phyloP scores from a whole-genome alignment of 805 yeast genomes.

The Saccharomycopsis sp. region DNA sequence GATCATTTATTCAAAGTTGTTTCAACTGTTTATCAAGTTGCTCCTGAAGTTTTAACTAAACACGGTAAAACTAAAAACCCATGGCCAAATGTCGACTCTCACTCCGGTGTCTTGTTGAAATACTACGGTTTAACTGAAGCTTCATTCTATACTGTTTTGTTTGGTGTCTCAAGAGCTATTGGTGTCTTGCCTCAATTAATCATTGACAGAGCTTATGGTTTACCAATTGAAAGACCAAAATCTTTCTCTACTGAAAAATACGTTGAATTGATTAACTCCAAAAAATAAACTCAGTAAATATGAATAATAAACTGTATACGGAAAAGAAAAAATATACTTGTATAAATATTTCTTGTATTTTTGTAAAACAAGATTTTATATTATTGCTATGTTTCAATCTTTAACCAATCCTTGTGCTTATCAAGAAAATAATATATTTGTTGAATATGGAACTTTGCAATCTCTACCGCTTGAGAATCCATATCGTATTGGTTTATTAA shows the following conservation, averaged over 20 bases:
- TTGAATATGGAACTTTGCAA: slow-evolving; percentile 9
- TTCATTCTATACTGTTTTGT: slow-evolving; percentile 77
- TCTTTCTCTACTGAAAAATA: slow-evolving; percentile 92
- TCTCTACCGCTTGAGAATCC: slow-evolving; percentile 48
- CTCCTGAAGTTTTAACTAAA: slow-evolving; percentile 71
- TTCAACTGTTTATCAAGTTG: slow-evolving; percentile 70
- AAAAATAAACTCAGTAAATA: too few species aligned
- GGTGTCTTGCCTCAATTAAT: slow-evolving; percentile 84
- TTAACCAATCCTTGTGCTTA: too few species aligned
- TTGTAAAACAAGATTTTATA: too few species aligned
- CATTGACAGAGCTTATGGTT: slow-evolving; percentile 76
- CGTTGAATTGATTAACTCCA: slow-evolving; percentile 72
- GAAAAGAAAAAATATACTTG: too few species aligned
- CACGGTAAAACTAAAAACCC: slow-evolving; percentile 92
- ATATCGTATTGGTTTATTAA: slow-evolving; percentile 65
- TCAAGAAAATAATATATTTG: slow-evolving; percentile 2
- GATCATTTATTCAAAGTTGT: slow-evolving; percentile 75
- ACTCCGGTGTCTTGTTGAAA: slow-evolving; percentile 78
- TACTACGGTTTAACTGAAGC: slow-evolving; percentile 80
- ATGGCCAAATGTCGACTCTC: slow-evolving; percentile 89
- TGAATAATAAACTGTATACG: too few species aligned
- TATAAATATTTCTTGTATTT: too few species aligned
- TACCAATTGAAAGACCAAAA: slow-evolving; percentile 84
- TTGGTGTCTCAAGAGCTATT: slow-evolving; percentile 81
- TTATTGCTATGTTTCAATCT: too few species aligned